A percentile compares a stretch with the other conserved stretches of the same genome.
These are phyloP conservation scores for Sporothrix dimorphospora DNA, from an alignment of 2,329 filamentous ascomycete genomes.

Conservation along the genomic window DNA sequence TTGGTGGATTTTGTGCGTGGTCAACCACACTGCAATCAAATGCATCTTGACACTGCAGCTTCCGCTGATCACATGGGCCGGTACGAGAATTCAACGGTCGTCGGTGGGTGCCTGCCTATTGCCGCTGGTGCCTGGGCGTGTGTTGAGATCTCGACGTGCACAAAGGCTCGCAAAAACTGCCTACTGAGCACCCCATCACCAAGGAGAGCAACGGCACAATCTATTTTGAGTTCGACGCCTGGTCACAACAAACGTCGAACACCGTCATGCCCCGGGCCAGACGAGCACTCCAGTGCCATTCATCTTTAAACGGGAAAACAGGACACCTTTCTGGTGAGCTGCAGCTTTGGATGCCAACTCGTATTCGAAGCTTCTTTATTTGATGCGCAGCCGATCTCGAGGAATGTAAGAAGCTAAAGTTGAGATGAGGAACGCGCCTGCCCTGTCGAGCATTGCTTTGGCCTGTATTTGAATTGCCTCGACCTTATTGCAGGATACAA, in stretches of 20 bases:
- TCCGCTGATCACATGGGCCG: neutral
- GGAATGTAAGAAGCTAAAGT: neutral
- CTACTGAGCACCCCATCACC: neutral
- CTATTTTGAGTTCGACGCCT: neutral
- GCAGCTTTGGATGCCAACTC: neutral
- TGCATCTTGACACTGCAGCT: constrained; percentile 6
- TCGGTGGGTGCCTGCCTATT: neutral
- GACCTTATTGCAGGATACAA: neutral
- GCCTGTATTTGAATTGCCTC: neutral
- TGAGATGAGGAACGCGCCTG: neutral
- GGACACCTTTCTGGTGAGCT: neutral
- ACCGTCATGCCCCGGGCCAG: neutral
- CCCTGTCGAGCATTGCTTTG: neutral
- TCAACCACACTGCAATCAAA: neutral
- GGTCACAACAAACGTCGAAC: neutral
- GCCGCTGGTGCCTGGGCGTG: neutral
- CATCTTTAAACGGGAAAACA: neutral
- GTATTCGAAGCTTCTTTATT: neutral
- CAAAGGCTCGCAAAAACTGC: neutral
- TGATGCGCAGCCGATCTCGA: neutral
- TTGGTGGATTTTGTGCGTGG: neutral
- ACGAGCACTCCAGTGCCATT: neutral
- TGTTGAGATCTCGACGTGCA: neutral
- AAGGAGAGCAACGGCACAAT: neutral
- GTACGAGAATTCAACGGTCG: neutral